phyloP scores from a whole-genome alignment of 768 basidiomycete genomes.

The Mycena rosella region DNA sequence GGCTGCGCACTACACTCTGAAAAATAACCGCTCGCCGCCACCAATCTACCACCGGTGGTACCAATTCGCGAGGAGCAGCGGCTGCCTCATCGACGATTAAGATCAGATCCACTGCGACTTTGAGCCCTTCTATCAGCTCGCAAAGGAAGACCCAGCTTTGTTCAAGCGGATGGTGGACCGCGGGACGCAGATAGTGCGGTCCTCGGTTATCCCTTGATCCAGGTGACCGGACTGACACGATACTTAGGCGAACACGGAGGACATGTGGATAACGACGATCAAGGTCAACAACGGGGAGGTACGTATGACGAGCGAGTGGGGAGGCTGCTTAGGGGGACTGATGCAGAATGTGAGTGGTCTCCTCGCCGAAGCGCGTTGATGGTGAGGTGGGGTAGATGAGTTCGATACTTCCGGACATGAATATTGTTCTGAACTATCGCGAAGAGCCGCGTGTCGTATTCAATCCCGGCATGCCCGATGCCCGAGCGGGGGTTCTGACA shows the following conservation, averaged over 20 bases:
- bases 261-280: constrained; percentile 28
- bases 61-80: not conserved
- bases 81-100: constrained; percentile 33
- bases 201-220: not conserved
- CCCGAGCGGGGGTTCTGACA: not conserved
- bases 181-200: constrained; percentile 14
- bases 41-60: constrained; percentile 22
- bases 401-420: constrained; percentile 24
- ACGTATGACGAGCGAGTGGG: constrained; percentile 6
- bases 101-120: constrained; percentile 25
- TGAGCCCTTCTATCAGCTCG: constrained; percentile 27
- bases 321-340: constrained; percentile 19
- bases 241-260: constrained; percentile 3
- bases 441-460: constrained; percentile 42
- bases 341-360: constrained; percentile 6
- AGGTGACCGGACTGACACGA: not conserved
- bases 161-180: constrained; percentile 23
- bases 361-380: not conserved
- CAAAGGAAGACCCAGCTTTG: constrained; percentile 9
- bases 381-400: not conserved
- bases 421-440: constrained; percentile 38
- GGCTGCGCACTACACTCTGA: constrained; percentile 11
- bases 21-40: constrained; percentile 13
- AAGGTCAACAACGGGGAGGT: constrained; percentile 6
- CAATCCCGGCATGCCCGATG: constrained; percentile 17